These are phyloP conservation scores for Clonostachys chloroleuca DNA, from an alignment of 2,329 filamentous ascomycete genomes.

Conservation along the genomic window DNA sequence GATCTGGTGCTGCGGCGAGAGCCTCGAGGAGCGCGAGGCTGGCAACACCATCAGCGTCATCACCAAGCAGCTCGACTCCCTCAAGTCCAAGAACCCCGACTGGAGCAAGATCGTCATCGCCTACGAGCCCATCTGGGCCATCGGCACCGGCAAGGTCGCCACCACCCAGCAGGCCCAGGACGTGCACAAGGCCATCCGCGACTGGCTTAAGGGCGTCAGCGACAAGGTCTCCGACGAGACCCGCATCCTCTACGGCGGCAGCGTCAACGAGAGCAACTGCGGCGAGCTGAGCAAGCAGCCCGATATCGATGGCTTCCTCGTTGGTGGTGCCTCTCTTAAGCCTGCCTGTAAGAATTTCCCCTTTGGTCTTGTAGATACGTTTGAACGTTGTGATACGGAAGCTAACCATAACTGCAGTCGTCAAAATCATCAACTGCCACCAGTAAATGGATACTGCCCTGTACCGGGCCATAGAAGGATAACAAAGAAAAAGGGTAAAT, in stretches of 20 bases:
- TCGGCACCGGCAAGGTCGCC: conserved; percentile 90
- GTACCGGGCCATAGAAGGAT: neutral
- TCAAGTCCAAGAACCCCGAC: conserved; percentile 71
- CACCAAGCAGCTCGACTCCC: conserved; percentile 79
- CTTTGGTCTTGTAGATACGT: too few species aligned
- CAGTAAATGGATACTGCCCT: conserved; percentile 19
- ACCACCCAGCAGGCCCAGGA: conserved; percentile 88
- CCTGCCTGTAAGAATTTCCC: too few species aligned
- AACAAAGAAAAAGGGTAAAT: neutral
- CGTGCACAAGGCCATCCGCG: conserved; percentile 86
- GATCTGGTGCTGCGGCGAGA: conserved; percentile 97
- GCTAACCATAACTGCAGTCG: conserved; percentile 28
- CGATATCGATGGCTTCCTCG: conserved; percentile 97
- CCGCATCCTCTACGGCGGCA: conserved; percentile 93
- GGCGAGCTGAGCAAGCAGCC: conserved; percentile 83
- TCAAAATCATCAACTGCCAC: conserved; percentile 55
- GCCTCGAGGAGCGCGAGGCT: conserved; percentile 84
- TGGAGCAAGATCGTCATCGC: conserved; percentile 95
- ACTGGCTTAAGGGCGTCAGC: conserved; percentile 79
- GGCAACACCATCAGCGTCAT: conserved; percentile 83
- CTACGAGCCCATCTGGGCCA: conserved; percentile 98
- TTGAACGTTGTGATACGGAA: conserved; percentile 7
- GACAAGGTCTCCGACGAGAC: conserved; percentile 77
- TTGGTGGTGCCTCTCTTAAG: conserved; percentile 95
- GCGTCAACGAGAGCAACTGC: conserved; percentile 98